Percentiles rank a stretch among this genome's conserved stretches.
Evolutionary conservation across 192 early-diverging fungal genomes (phyloP).

Genomic region (Coemansia sp.): DNA sequence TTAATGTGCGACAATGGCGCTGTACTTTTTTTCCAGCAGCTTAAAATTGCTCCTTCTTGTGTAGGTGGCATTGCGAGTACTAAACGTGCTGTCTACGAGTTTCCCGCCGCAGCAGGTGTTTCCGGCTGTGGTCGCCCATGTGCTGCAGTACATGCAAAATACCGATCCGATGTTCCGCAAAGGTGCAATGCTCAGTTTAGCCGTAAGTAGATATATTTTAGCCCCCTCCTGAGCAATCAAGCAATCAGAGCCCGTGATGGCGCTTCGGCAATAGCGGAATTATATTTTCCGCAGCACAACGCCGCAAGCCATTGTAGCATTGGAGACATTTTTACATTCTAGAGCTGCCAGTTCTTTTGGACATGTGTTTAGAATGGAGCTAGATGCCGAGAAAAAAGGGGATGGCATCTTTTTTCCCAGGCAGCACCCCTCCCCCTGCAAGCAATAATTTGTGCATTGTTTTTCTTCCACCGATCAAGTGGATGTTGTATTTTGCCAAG

Average conservation of each 20-base stretch:
- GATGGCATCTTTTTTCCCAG: constrained; percentile 10
- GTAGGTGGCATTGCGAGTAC: constrained; percentile 62
- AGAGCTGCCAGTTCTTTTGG: not conserved
- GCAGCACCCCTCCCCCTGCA: constrained; percentile 6
- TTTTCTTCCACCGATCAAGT: too few relatives aligned
- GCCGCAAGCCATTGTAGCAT: constrained; percentile 14
- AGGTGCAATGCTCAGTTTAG: constrained; percentile 84
- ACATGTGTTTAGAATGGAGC: constrained; percentile 8
- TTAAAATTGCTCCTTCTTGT: constrained; percentile 6
- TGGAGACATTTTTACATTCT: not conserved
- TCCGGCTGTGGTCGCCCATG: constrained; percentile 68
- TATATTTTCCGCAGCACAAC: constrained; percentile 18
- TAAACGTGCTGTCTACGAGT: constrained; percentile 78
- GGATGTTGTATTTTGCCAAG: not conserved
- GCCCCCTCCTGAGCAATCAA: not conserved
- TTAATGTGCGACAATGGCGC: constrained; percentile 19
- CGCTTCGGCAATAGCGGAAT: not conserved
- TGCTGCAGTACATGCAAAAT: constrained; percentile 78
- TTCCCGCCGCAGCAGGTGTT: constrained; percentile 87
- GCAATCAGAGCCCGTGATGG: not conserved
- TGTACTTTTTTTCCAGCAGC: constrained; percentile 4
- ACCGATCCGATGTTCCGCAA: constrained; percentile 72
- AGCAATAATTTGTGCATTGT: constrained; percentile 13
- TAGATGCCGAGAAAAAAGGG: constrained; percentile 1
- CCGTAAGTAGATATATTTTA: constrained; percentile 46